Conservation (phyloP, 2,329 filamentous ascomycete species). For the Pseudogymnoascus sp. region DNA sequence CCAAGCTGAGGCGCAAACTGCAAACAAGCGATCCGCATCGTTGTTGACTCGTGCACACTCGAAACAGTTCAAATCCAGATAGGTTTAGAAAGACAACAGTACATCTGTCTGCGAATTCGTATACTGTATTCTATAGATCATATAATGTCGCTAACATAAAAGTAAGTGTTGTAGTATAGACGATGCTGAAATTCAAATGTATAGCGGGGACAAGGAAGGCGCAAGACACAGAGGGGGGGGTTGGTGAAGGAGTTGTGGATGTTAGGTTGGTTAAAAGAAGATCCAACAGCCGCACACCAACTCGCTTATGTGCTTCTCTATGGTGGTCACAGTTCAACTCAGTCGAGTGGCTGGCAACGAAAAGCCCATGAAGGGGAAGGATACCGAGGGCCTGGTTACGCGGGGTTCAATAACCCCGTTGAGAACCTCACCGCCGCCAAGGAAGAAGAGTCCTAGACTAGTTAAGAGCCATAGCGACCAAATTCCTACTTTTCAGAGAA, state of each 20-base stretch:
- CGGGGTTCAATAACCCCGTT: neutral
- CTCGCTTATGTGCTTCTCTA: neutral
- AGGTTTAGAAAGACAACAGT: neutral
- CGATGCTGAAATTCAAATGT: neutral
- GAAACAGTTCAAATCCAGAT: neutral
- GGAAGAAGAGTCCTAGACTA: neutral
- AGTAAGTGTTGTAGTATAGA: neutral
- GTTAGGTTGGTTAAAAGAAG: neutral
- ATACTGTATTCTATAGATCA: neutral
- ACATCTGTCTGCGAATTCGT: neutral
- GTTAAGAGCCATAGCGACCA: neutral
- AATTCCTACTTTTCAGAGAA: neutral
- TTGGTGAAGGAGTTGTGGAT: neutral
- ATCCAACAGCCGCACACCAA: neutral
- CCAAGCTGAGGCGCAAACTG: slow-evolving; percentile 65
- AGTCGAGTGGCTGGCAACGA: neutral
- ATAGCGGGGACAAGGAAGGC: neutral
- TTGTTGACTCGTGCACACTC: slow-evolving; percentile 13
- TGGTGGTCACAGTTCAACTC: neutral
- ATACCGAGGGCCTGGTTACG: neutral
- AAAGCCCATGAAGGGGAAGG: neutral
- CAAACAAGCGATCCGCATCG: slow-evolving; percentile 61
- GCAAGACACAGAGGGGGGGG: neutral
- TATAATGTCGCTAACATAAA: neutral
- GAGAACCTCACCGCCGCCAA: neutral